Evolutionary conservation across 345 rosid species (phyloP), one percentile per base, ranked within the genome.

Genomic region (Lepidium africanum): DNA sequence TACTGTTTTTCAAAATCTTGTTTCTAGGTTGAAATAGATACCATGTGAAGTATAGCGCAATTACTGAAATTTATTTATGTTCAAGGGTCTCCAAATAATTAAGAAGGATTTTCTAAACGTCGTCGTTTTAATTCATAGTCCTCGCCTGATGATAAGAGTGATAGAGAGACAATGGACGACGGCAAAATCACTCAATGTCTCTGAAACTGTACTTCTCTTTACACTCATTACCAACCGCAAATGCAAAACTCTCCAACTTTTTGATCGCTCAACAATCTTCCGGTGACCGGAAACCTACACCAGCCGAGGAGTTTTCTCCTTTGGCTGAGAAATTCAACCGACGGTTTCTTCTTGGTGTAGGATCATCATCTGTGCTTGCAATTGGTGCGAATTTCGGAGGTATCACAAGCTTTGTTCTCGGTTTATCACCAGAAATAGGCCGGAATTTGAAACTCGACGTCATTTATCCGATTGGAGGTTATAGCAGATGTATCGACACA

Each of bases 331-430:
- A 78, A 2, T 94, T 86, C 50, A 69, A 72, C 56, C 79, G 99
- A 59, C 81, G 96, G 70, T 71, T 91, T 10, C 86, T 87, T 5
- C 69, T 81, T 1, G 91, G 95, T 33, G 30, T 81, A 25, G 90
- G 90, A 19, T 83, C 97, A 15, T 91, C 97, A 71, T 78, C 95
- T 37, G 60, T 89, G 0, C 90, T 84, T 19, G 97, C 92, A 2
- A 62, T 85, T 3, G 99, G 99, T 9, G 96, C 99, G 9, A 85
- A 94, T 70, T 94, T 91, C 56, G 84, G 80, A 47, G 92, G 95
- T 66, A 47, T 85, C 48, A 91, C 96, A 0, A 94, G 97, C 71
- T 85, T 71, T n/a, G 45, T 94, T 11, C 91, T 94, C 0, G 87
- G 95, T 7, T 80, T 89, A 7, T 84, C 83, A 3, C 95, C 99